phyloP scores from a whole-genome alignment of 192 early-diverging fungal genomes.

The Rhizophagus prolifer region DNA sequence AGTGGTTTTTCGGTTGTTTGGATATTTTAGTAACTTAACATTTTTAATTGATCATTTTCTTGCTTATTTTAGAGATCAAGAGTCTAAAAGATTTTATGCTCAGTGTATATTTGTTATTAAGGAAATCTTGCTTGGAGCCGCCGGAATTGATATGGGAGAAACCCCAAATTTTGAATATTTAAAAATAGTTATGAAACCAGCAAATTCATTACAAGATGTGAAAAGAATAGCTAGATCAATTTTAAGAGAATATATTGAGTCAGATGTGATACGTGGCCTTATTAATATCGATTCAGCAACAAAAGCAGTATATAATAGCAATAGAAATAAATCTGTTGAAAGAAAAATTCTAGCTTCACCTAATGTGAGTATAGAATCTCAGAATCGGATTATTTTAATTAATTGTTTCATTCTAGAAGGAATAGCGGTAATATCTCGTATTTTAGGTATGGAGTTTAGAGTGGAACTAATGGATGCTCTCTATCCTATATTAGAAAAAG shows the following conservation, averaged over 20 bases:
- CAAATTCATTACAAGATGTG: slow-evolving; percentile 18
- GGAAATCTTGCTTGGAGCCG: slow-evolving; percentile 37
- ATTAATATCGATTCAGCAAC: not conserved
- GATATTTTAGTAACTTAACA: slow-evolving; percentile 30
- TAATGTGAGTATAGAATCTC: slow-evolving; percentile 1
- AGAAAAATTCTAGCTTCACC: not conserved
- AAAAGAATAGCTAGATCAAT: slow-evolving; percentile 26
- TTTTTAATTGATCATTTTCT: slow-evolving; percentile 40
- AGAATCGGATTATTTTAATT: not conserved
- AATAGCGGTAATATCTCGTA: slow-evolving; percentile 14
- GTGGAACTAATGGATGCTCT: slow-evolving; percentile 38
- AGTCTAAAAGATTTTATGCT: slow-evolving; percentile 22
- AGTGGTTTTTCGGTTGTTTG: slow-evolving; percentile 34
- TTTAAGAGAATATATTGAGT: slow-evolving; percentile 30
- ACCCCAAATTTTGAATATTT: not conserved
- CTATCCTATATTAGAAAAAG: slow-evolving; percentile 41
- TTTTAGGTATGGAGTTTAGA: slow-evolving; percentile 27
- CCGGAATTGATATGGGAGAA: not conserved
- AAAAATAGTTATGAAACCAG: not conserved
- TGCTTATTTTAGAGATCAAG: slow-evolving; percentile 25
- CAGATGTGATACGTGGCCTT: not conserved
- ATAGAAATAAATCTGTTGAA: not conserved
- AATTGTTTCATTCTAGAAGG: slow-evolving; percentile 24
- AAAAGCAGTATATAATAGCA: not conserved
- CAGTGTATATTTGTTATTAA: slow-evolving; percentile 39